Evolutionary conservation across 2,329 filamentous ascomycete species (phyloP), one percentile per base, ranked within the genome.

Genomic region (Nemania sp.): DNA sequence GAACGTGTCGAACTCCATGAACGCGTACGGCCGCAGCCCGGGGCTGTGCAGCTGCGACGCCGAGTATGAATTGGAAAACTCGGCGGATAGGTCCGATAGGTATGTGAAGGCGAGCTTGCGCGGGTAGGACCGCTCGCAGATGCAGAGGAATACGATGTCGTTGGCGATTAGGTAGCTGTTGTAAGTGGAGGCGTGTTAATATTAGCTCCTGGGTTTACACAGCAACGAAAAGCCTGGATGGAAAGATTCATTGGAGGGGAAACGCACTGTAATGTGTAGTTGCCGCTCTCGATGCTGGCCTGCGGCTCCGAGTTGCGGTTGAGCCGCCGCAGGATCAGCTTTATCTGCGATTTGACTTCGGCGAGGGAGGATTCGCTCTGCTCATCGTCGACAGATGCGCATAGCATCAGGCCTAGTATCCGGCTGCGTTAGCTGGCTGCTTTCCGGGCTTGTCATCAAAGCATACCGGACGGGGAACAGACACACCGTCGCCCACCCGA

Each of bases 81-180:
- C 94, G 72, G 84, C 83, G 54, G 89, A 83, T 49, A 99, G 83
- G 77, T 99, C 94, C 65, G 90, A 86, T 57, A 99, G 91, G 81
- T 97, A 99, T 57, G 93, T 97, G 75, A 99, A 96, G 68, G 95
- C 93, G 43, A 99, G 89, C 76, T 99, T 97, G 74, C 94, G 93
- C 54, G 94, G 93, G 79, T 97, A 99, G 52, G 90, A 90, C 53
- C 85, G 82, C 73, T 97, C 92, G 79, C 90, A 92, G 74, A 99
- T 93, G 79, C 89, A 91, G 66, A 97, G 81, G 79, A 96, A 97
- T 76, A 91, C 87, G 64, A 99, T 81, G 66, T 90, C 86, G 68
- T 86, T 80, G 66, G 88, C 80, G 75, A 99, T 89, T 60, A 93
- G 78, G 79, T 96, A 96, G 81, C 89, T 91, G 33, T 20, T 17